Evolutionary conservation across 2,329 filamentous ascomycete genomes (phyloP).

Genomic region (Xylariaceae sp.): DNA sequence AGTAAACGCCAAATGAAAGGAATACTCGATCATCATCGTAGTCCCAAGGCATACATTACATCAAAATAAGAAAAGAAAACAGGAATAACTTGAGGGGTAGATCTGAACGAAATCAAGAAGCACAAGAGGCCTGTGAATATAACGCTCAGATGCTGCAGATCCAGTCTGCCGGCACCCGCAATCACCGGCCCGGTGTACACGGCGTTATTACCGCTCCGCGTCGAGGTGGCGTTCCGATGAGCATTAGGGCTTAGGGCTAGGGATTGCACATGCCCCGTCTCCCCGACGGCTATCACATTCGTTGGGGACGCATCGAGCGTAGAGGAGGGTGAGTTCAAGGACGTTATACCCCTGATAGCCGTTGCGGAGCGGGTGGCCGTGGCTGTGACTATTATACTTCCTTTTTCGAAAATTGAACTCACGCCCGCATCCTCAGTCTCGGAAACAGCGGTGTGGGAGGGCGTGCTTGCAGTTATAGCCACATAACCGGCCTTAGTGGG

Average conservation of each 20-base stretch:
- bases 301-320: constrained; percentile 20
- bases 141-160: neutral
- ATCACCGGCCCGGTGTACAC: neutral
- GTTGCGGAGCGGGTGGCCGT: constrained; percentile 9
- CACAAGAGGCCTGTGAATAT: neutral
- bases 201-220: neutral
- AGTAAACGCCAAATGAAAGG: too few species aligned
- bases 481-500: neutral
- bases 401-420: neutral
- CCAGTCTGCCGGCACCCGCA: neutral
- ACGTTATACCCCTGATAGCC: constrained; percentile 14
- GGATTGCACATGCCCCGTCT: constrained; percentile 16
- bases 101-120: neutral
- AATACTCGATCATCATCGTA: too few species aligned
- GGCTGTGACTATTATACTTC: neutral
- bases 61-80: too few species aligned
- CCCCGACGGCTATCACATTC: constrained; percentile 17
- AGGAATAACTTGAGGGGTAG: too few species aligned
- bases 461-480: neutral
- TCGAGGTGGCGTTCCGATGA: neutral
- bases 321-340: constrained; percentile 21
- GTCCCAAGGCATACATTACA: too few species aligned
- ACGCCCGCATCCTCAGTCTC: neutral
- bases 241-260: neutral
- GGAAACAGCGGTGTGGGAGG: neutral